Conservation (phyloP, 176 grass and related monocot species). For the Lolium perenne region DNA sequence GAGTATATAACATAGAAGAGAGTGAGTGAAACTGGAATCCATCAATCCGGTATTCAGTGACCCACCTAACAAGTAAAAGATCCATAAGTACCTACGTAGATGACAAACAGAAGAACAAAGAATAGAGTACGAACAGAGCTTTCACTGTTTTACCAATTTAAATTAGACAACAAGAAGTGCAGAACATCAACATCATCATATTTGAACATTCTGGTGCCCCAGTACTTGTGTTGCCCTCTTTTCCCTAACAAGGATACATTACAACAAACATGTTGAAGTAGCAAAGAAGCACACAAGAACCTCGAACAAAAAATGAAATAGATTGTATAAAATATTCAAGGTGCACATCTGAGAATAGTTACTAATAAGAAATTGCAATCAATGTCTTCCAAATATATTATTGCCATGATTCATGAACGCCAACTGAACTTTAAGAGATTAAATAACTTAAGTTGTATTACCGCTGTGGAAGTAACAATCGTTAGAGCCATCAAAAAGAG, state of each 20-base stretch:
- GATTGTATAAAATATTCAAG: constrained; percentile 31
- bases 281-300: constrained; percentile 36
- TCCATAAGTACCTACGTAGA: constrained; percentile 34
- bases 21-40: constrained; percentile 94
- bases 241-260: constrained; percentile 67
- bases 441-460: constrained; percentile 42
- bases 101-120: constrained; percentile 21
- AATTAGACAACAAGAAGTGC: constrained; percentile 95
- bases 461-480: constrained; percentile 92
- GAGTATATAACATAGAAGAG: constrained; percentile 95
- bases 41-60: constrained; percentile 85
- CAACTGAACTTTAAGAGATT: constrained; percentile 23
- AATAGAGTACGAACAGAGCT: constrained; percentile 24
- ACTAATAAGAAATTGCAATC: constrained; percentile 7
- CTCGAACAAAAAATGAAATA: constrained; percentile 9
- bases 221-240: constrained; percentile 95
- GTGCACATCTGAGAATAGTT: background rate
- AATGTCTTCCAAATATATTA: background rate
- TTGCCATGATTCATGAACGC: constrained; percentile 21
- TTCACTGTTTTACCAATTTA: constrained; percentile 80
- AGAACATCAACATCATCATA: constrained; percentile 94
- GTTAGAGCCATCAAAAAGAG: constrained; percentile 96
- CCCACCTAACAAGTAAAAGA: constrained; percentile 67
- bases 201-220: constrained; percentile 98
- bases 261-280: constrained; percentile 10